Evolutionary conservation across 768 basidiomycete genomes (phyloP).

Genomic region (Panaeolus cyanescens): DNA sequence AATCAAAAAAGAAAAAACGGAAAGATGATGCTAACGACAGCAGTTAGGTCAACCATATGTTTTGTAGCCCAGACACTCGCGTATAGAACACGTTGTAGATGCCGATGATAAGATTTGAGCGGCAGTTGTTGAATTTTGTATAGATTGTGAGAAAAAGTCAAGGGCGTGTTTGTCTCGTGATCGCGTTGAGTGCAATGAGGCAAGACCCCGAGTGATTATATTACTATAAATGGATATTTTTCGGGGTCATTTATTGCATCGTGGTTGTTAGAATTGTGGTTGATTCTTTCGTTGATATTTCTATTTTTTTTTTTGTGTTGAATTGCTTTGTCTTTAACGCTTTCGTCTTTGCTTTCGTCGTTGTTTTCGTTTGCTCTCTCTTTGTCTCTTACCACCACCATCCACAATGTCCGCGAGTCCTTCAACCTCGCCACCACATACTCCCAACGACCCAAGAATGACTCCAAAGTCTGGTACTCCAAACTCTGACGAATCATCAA

Average conservation of each 20-base stretch:
- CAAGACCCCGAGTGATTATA: slow-evolving; percentile 26
- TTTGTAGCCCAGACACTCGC: too few species aligned
- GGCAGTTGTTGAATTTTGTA: background rate
- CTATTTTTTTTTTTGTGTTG: too few species aligned
- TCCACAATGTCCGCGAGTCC: slow-evolving; percentile 27
- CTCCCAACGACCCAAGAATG: slow-evolving; percentile 35
- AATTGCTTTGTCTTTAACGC: slow-evolving; percentile 23
- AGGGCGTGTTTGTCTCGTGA: slow-evolving; percentile 31
- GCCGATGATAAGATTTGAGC: background rate
- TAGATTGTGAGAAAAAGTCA: background rate
- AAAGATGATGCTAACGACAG: background rate
- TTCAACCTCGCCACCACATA: slow-evolving; percentile 40
- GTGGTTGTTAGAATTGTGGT: slow-evolving; percentile 26
- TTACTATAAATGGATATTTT: slow-evolving; percentile 13
- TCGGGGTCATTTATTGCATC: slow-evolving; percentile 32
- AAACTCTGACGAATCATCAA: slow-evolving; percentile 58
- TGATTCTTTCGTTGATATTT: slow-evolving; percentile 21
- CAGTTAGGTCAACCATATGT: too few species aligned
- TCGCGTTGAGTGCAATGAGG: slow-evolving; percentile 33
- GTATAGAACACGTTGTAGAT: too few species aligned
- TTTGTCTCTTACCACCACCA: slow-evolving; percentile 14
- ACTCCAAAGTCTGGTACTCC: slow-evolving; percentile 26
- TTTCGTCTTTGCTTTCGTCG: slow-evolving; percentile 31
- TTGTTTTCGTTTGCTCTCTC: slow-evolving; percentile 30
- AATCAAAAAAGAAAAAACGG: background rate